Percentiles rank a stretch among this genome's conserved stretches.
Evolutionary conservation across 371 early-diverging fungal species (phyloP).

Genomic region (Polyrhizophydium stewartii): DNA sequence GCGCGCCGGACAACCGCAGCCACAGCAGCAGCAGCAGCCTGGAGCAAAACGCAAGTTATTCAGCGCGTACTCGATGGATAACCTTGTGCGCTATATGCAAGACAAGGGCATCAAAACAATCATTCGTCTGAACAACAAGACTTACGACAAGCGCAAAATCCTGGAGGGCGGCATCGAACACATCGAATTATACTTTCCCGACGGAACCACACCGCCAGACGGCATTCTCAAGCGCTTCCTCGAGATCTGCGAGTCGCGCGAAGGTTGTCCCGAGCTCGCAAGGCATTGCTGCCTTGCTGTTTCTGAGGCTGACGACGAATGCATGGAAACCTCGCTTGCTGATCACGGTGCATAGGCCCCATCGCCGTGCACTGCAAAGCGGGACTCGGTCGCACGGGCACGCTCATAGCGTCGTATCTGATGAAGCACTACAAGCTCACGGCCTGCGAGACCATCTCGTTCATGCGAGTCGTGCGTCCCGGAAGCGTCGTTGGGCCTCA

Average conservation of each 20-base stretch:
- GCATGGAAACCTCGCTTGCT: no score
- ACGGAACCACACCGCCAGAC: conserved; percentile 60
- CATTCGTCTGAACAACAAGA: conserved; percentile 55
- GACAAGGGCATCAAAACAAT: conserved; percentile 38
- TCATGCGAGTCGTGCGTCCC: conserved; percentile 54
- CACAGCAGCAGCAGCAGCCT: conserved; percentile 9
- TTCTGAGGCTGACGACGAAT: no score
- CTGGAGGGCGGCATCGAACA: conserved; percentile 52
- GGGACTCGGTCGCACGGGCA: conserved; percentile 74
- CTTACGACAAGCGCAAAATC: conserved; percentile 50
- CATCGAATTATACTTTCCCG: conserved; percentile 58
- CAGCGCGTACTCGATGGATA: conserved; percentile 36
- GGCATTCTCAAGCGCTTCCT: conserved; percentile 51
- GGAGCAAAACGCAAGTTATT: conserved; percentile 10
- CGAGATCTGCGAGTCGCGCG: conserved; percentile 43
- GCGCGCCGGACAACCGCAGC: neutral
- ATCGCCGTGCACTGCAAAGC: conserved; percentile 75
- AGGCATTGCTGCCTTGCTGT: neutral
- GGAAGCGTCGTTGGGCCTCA: conserved; percentile 66
- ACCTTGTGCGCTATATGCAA: conserved; percentile 29
- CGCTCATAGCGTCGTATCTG: conserved; percentile 61
- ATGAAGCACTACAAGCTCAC: conserved; percentile 60
- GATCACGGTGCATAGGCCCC: conserved; percentile 31
- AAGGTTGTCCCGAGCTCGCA: no score
- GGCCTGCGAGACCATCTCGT: conserved; percentile 55